Evolutionary conservation across 1,139 yeast species (phyloP), one percentile per base, ranked within the genome.

Genomic region (Magnusiomyces sp.): DNA sequence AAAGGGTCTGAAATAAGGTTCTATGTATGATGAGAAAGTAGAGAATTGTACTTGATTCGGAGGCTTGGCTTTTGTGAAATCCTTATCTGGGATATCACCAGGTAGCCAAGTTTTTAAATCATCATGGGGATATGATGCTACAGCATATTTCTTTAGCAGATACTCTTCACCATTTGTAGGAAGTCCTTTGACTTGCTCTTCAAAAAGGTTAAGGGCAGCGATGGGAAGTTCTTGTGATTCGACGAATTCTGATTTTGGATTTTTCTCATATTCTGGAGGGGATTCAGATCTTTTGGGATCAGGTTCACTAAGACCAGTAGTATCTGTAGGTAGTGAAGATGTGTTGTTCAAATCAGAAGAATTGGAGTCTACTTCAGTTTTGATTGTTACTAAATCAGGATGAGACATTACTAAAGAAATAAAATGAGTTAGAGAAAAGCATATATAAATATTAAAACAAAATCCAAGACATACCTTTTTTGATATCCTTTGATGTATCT

Each of bases 41-140:
- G 88, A 75, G 65, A 86, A 89, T 61, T 89, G 97, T 19, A 92
- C 95, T 68, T 92, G 98, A 65, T 87, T 90, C 1, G 88, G 70
- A 6, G 97, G 97, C 60, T 90, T 90, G 20, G 81, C 80, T 55
- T 81, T 80, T 9, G 96, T 83, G 60, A 86, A 89, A 65, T 92
- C 98, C 50, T 76, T 77, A 64, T 85, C 81, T 9, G 98, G 98
- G 29, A 89, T 82, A 38, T 73, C 78, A 2, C 98, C 99, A 0
- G 98, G 96, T 40, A 94, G 72, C 55, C 84, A 67, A 50, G 81
- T 84, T 57, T 79, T 74, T 43, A 94, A 70, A 62, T 90, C 95
- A 43, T 74, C 74, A 31, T 80, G 79, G 0, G 99, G 99, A 63
- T 82, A 92, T 16, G 92, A 81, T 0, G 95, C 87, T 13, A 94